phyloP scores from a whole-genome alignment of 768 basidiomycete species.

The Amanita pallidorosea region DNA sequence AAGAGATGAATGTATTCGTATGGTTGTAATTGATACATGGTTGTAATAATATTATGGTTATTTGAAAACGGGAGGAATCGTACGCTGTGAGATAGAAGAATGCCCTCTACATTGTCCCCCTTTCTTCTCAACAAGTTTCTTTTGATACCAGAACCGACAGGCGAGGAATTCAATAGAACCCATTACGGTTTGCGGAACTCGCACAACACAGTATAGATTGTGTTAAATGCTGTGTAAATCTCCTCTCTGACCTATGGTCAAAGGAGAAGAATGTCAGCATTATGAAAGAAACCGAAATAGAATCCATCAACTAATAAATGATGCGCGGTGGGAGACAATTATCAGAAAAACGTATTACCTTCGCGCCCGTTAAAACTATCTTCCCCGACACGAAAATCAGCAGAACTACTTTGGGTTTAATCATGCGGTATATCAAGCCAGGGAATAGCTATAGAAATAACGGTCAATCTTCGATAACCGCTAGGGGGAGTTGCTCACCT shows the following conservation, averaged over 20 bases:
- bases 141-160: neutral
- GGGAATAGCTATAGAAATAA: constrained; percentile 74
- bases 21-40: constrained; percentile 16
- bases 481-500: constrained; percentile 42
- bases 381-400: constrained; percentile 99
- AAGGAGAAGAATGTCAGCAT: constrained; percentile 28
- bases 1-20: constrained; percentile 6
- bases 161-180: neutral
- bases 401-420: constrained; percentile 97
- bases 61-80: constrained; percentile 9
- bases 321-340: constrained; percentile 9
- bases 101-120: constrained; percentile 38
- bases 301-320: constrained; percentile 23
- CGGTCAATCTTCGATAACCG: constrained; percentile 6
- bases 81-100: constrained; percentile 7
- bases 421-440: constrained; percentile 98
- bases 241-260: constrained; percentile 84
- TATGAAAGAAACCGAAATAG: constrained; percentile 25
- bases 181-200: constrained; percentile 83
- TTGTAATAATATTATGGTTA: constrained; percentile 20
- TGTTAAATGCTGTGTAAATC: constrained; percentile 99
- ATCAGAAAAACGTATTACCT: constrained; percentile 47
- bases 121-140: constrained; percentile 8
- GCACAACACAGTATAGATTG: constrained; percentile 95
- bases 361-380: constrained; percentile 97